Percentiles rank a stretch among this genome's conserved stretches.
These are phyloP conservation scores for Komagataella pseudopastoris DNA, from an alignment of 805 yeast species.

Conservation along the genomic window DNA sequence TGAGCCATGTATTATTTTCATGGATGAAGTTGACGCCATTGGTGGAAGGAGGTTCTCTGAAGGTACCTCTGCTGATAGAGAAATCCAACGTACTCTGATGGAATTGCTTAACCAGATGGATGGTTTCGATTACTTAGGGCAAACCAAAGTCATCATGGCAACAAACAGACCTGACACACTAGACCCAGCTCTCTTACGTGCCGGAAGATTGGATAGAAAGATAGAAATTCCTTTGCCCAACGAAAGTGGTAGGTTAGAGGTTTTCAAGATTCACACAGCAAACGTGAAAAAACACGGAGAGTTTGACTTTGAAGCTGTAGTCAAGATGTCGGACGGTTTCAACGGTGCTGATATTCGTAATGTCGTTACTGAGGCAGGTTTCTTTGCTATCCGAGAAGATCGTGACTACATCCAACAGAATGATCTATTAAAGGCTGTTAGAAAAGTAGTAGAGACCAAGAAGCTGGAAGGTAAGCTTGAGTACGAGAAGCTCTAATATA, in stretches of 20 bases:
- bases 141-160: constrained; percentile 96
- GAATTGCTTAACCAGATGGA: constrained; percentile 96
- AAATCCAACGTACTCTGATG: constrained; percentile 95
- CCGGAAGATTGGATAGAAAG: constrained; percentile 94
- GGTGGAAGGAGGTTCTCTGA: constrained; percentile 97
- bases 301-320: constrained; percentile 92
- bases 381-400: constrained; percentile 95
- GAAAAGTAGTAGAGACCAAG: constrained; percentile 95
- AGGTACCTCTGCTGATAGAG: constrained; percentile 98
- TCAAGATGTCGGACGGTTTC: constrained; percentile 97
- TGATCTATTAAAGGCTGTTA: constrained; percentile 94
- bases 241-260: constrained; percentile 88
- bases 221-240: constrained; percentile 93
- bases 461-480: constrained; percentile 93
- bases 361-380: constrained; percentile 97
- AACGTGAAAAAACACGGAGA: constrained; percentile 86
- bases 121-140: constrained; percentile 93
- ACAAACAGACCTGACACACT: constrained; percentile 98
- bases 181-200: constrained; percentile 94
- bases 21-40: constrained; percentile 98
- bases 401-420: constrained; percentile 88
- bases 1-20: constrained; percentile 94
- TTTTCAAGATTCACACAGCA: constrained; percentile 84
- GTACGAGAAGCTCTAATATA: constrained; percentile 68
- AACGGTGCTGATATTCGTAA: constrained; percentile 98